Conservation (phyloP, 306 rosid species). For the Inga leiocalycina region DNA sequence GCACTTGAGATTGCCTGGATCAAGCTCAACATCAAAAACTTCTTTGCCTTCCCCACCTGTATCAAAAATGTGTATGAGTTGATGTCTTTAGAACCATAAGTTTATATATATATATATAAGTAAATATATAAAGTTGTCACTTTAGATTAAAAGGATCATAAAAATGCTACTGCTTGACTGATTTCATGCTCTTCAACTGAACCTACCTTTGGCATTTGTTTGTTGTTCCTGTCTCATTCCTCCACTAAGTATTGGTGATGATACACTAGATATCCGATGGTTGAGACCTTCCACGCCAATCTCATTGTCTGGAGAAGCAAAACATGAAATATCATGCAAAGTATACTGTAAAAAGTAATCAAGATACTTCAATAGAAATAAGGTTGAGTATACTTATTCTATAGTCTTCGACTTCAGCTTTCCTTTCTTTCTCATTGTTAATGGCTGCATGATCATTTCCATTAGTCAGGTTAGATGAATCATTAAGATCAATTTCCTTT, state of each 20-base stretch:
- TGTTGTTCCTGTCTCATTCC: constrained; percentile 46
- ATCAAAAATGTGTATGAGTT: constrained; percentile 34
- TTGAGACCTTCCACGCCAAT: constrained; percentile 44
- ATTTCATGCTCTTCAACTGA: constrained; percentile 17
- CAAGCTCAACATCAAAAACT: constrained; percentile 47
- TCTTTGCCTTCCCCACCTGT: constrained; percentile 54
- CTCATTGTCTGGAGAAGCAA: constrained; percentile 52
- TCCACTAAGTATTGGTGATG: constrained; percentile 37
- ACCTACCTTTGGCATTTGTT: constrained; percentile 47
- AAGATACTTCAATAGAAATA: constrained; percentile 30
- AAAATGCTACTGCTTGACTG: constrained; percentile 18
- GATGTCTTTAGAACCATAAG: constrained; percentile 41
- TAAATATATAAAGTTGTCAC: neutral
- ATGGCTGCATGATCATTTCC: constrained; percentile 39
- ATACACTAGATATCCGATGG: constrained; percentile 36
- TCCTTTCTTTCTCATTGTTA: constrained; percentile 52
- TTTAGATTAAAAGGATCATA: constrained; percentile 13
- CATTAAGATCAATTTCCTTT: constrained; percentile 49
- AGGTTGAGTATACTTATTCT: constrained; percentile 52
- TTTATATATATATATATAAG: neutral
- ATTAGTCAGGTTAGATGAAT: constrained; percentile 37
- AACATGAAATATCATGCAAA: constrained; percentile 28
- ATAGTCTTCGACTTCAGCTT: constrained; percentile 39
- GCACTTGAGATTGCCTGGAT: constrained; percentile 42
- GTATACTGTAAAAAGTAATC: constrained; percentile 18